Evolutionary conservation across 2,329 filamentous ascomycete genomes (phyloP).

Genomic region (Fusarium sp.): DNA sequence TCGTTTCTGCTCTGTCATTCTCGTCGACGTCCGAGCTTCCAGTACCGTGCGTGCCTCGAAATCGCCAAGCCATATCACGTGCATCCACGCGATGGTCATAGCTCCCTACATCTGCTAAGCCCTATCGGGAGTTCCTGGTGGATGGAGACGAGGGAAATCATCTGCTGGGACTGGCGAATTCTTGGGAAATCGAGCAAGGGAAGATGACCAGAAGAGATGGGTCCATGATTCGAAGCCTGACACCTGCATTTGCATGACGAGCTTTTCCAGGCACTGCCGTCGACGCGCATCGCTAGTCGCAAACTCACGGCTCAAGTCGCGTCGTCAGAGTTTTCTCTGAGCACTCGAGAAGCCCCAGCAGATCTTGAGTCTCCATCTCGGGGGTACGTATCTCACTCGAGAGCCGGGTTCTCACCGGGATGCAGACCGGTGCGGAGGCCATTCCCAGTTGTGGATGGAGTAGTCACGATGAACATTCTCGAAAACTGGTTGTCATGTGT

Average conservation of each 20-base stretch:
- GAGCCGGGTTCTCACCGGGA: background rate
- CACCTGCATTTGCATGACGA: constrained; percentile 39
- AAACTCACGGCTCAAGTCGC: constrained; percentile 14
- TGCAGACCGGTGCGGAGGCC: background rate
- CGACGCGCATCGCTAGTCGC: constrained; percentile 31
- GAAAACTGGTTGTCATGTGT: background rate
- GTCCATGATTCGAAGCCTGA: constrained; percentile 24
- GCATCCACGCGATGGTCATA: constrained; percentile 43
- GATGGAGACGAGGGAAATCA: constrained; percentile 25
- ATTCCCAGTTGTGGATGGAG: background rate
- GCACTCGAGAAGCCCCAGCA: background rate
- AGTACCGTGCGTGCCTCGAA: background rate
- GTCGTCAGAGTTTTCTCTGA: constrained; percentile 4
- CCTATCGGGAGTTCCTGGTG: constrained; percentile 33
- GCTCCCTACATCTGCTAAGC: constrained; percentile 43
- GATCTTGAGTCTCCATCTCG: constrained; percentile 2
- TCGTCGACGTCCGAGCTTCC: background rate
- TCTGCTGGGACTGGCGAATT: constrained; percentile 20
- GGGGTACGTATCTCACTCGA: constrained; percentile 28
- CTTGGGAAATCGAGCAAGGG: constrained; percentile 11
- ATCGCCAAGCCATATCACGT: constrained; percentile 42
- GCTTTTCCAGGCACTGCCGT: constrained; percentile 22
- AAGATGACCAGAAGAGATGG: constrained; percentile 11
- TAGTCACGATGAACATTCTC: constrained; percentile 1
- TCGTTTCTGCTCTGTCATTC: background rate